Evolutionary conservation across 768 basidiomycete species (phyloP).

Genomic region (Omphalotus guepiniiformis): DNA sequence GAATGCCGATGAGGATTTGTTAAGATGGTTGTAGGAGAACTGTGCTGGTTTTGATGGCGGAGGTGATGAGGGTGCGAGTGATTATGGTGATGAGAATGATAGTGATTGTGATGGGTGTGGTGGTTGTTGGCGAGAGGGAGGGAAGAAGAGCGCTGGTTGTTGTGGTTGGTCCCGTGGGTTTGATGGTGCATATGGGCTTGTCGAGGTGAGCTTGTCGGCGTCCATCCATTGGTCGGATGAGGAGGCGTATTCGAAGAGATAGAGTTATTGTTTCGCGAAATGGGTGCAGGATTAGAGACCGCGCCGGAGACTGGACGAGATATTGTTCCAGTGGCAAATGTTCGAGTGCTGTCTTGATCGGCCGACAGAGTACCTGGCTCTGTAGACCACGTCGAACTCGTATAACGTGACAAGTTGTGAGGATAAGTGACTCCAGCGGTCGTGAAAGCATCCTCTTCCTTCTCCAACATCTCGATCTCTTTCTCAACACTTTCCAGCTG

Average conservation of each 20-base stretch:
- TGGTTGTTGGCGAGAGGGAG: neutral
- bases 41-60: slow-evolving; percentile 5
- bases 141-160: slow-evolving; percentile 6
- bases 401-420: neutral
- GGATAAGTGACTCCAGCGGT: neutral
- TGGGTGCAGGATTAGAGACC: neutral
- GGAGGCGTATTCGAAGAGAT: neutral
- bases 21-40: slow-evolving; percentile 7
- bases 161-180: neutral
- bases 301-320: neutral
- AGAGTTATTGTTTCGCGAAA: neutral
- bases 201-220: slow-evolving; percentile 1
- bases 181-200: slow-evolving; percentile 1
- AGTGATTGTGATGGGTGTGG: slow-evolving; percentile 1
- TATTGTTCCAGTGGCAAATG: neutral
- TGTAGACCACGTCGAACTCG: neutral
- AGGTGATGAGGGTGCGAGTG: slow-evolving; percentile 12
- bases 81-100: slow-evolving; percentile 4
- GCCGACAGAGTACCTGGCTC: neutral
- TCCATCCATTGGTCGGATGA: neutral
- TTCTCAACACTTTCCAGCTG: slow-evolving; percentile 55
- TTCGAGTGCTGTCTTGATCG: neutral
- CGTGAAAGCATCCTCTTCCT: slow-evolving; percentile 20
- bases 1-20: slow-evolving; percentile 11
- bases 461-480: slow-evolving; percentile 50